phyloP scores from a whole-genome alignment of 495 filamentous ascomycete species.

The Aspergillus haitiensis region DNA sequence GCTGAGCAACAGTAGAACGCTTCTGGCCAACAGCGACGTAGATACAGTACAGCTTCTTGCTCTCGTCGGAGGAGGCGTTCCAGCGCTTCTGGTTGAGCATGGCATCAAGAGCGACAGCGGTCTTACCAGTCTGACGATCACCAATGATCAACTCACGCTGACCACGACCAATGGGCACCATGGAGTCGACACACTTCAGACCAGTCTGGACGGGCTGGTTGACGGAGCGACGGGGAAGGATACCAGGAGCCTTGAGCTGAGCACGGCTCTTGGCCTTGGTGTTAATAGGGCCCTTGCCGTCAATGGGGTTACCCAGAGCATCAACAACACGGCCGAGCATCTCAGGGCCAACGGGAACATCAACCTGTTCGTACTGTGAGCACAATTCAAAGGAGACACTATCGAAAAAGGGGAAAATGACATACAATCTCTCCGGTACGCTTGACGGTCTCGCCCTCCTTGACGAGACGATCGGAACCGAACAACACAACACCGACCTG shows the following conservation, averaged over 20 bases:
- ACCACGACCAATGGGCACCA: conserved; percentile 99
- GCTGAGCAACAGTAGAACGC: conserved; percentile 97
- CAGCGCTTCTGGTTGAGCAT: conserved; percentile 99
- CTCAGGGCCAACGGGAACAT: conserved; percentile 90
- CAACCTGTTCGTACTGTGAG: conserved; percentile 64
- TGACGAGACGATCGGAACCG: conserved; percentile 99
- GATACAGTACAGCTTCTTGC: conserved; percentile 98
- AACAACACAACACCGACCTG: conserved; percentile 99
- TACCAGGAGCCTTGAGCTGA: conserved; percentile 98
- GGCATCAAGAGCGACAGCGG: conserved; percentile 95
- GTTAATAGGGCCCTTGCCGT: conserved; percentile 96
- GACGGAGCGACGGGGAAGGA: conserved; percentile 94
- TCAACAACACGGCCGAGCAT: conserved; percentile 98
- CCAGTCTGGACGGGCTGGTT: conserved; percentile 98
- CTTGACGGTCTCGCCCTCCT: conserved; percentile 99
- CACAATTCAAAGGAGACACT: not conserved
- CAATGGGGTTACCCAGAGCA: conserved; percentile 97
- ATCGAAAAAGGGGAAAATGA: conserved; percentile 24
- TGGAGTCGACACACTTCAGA: conserved; percentile 98
- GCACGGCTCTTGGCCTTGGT: conserved; percentile 91
- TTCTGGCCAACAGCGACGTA: conserved; percentile 99
- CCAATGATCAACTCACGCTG: conserved; percentile 99
- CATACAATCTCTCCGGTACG: conserved; percentile 98
- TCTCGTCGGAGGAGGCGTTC: conserved; percentile 84
- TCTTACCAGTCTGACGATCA: conserved; percentile 99